Percentiles rank a stretch among this genome's conserved stretches.
These are phyloP conservation scores for Auriscalpium vulgare DNA, from an alignment of 768 basidiomycete species.

Conservation along the genomic window DNA sequence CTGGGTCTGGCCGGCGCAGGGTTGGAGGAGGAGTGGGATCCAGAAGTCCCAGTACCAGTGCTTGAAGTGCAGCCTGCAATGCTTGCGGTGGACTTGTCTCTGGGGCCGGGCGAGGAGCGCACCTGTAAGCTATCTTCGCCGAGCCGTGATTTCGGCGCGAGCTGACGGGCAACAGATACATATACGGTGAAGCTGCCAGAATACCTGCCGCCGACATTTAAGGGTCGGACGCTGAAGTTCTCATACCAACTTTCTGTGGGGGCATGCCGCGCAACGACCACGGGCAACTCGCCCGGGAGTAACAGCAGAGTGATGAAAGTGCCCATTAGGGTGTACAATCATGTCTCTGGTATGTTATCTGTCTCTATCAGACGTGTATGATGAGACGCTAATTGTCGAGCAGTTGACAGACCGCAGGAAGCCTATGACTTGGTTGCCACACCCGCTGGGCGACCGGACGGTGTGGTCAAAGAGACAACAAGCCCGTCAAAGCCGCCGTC, in stretches of 20 bases:
- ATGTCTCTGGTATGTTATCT: conserved; percentile 59
- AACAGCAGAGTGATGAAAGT: conserved; percentile 80
- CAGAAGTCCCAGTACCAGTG: conserved; percentile 68
- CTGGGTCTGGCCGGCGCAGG: conserved; percentile 25
- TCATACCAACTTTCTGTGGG: conserved; percentile 89
- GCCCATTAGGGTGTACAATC: conserved; percentile 84
- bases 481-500: background rate
- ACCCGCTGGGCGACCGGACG: background rate
- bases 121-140: conserved; percentile 51
- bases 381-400: background rate
- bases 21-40: conserved; percentile 37
- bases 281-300: conserved; percentile 33
- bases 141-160: background rate
- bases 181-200: conserved; percentile 73
- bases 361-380: background rate
- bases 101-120: conserved; percentile 78
- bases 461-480: background rate
- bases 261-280: conserved; percentile 54
- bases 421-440: background rate
- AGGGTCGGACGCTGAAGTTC: conserved; percentile 76
- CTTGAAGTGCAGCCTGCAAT: conserved; percentile 81
- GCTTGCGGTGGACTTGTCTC: conserved; percentile 78
- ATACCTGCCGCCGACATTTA: conserved; percentile 84
- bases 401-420: conserved; percentile 9
- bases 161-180: conserved; percentile 43